Conservation (phyloP, 192 early-diverging fungal species). For the Entomortierella chlamydospora region DNA sequence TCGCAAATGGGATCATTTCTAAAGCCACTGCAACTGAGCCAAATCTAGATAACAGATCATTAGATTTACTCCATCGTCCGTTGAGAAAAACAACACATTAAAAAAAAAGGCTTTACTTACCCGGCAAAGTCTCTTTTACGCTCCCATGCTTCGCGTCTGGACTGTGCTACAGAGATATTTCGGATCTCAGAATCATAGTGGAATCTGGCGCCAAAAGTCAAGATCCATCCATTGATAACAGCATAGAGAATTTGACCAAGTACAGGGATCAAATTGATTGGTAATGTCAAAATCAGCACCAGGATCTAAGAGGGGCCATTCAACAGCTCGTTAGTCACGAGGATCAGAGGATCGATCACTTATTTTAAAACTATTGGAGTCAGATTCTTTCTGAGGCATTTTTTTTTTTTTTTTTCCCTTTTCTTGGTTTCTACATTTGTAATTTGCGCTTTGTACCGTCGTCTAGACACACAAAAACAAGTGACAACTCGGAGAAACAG, state of each 20-base stretch:
- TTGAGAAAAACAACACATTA: no score
- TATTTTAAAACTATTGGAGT: no score
- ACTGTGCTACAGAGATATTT: constrained; percentile 54
- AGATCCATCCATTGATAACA: constrained; percentile 61
- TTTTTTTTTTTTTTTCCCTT: no score
- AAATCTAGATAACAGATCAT: constrained; percentile 33
- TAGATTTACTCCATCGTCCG: neutral
- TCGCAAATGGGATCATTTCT: constrained; percentile 71
- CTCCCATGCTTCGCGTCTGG: constrained; percentile 60
- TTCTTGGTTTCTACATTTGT: no score
- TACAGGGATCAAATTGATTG: constrained; percentile 68
- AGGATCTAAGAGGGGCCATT: constrained; percentile 62
- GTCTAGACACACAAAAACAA: no score
- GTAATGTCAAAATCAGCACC: constrained; percentile 66
- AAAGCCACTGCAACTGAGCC: constrained; percentile 64
- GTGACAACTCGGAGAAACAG: no score
- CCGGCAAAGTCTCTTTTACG: constrained; percentile 43
- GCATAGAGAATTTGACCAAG: constrained; percentile 65
- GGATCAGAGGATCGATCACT: no score
- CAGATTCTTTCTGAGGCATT: no score
- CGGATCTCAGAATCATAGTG: constrained; percentile 67
- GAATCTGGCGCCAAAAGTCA: constrained; percentile 57
- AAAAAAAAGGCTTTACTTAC: no score
- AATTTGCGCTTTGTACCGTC: no score
- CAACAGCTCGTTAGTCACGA: no score